phyloP scores from a whole-genome alignment of 2,329 filamentous ascomycete species.

The Phaeosphaeria sp. region DNA sequence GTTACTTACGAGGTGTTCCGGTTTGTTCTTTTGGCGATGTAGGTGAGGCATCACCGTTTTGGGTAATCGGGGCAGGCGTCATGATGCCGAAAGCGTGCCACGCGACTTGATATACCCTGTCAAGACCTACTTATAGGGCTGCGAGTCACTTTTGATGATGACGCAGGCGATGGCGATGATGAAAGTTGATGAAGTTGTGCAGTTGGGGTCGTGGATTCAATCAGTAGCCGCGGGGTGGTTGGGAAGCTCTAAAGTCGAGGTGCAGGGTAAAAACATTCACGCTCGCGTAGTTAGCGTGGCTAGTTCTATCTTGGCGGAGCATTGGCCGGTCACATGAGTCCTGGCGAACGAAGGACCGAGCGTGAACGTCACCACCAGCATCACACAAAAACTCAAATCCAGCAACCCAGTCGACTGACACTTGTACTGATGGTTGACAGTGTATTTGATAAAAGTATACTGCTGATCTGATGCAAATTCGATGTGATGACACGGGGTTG shows the following conservation, averaged over 20 bases:
- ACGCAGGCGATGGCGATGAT: constrained; percentile 20
- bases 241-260: constrained; percentile 32
- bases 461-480: background rate
- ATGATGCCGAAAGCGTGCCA: constrained; percentile 36
- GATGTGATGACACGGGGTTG: background rate
- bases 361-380: constrained; percentile 15
- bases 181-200: constrained; percentile 32
- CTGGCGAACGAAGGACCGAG: constrained; percentile 13
- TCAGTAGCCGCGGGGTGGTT: constrained; percentile 29
- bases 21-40: constrained; percentile 24
- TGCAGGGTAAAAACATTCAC: constrained; percentile 48
- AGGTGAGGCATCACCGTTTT: constrained; percentile 27
- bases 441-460: background rate
- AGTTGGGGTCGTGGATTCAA: constrained; percentile 16
- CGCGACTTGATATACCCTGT: constrained; percentile 30
- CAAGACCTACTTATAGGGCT: constrained; percentile 12
- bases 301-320: constrained; percentile 34
- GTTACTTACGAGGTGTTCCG: constrained; percentile 20
- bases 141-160: constrained; percentile 9
- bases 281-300: constrained; percentile 45
- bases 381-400: background rate
- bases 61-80: constrained; percentile 43
- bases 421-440: background rate
- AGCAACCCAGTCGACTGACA: background rate
- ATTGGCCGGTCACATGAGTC: constrained; percentile 38